Base-by-base conservation (phyloP, 2,329 filamentous ascomycete species). In the Trichoderma sp. region DNA sequence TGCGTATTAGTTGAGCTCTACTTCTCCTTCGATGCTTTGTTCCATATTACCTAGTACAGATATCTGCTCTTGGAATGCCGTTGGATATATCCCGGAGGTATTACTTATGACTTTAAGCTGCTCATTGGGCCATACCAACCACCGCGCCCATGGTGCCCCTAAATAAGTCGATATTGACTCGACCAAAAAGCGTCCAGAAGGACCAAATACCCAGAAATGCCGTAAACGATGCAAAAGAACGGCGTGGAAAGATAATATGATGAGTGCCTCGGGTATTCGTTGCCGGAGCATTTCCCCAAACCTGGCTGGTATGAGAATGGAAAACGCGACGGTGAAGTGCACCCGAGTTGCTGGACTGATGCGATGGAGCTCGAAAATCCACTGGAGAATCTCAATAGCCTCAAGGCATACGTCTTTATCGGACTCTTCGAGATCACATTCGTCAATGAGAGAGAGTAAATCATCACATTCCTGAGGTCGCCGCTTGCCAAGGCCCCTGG, bases 171-270 rank as follows among this genome's bases (percentile, higher is more conserved):
- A 55, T 26, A 71, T 68, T 20, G 70, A 67, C 30, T 55, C 26
- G 15, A 71, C 32, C 15, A 71, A 34, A 36, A 71, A 71, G n/a
- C 69, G 59, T 2, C 70, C 70, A 6, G 70, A 63, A n/a, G 43
- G 32, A 17, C 76, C 75, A 66, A 82, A 76, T 23, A 81, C 74
- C 82, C 82, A 83, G 20, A 76, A 77, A 1, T 76, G 68, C n/a
- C 77, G 75, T 20, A 74, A 76, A 20, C 75, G 74, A 73, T 85
- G 81, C 34, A 86, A 73, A 39, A 84, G 75, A 4, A 83, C 77
- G 3, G 82, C 83, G 74, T 84, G 85, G 73, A 84, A 82, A 4
- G 80, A 81, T 9, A 86, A 73, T 3, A 82, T 75, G 1, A 78
- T 77, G 28, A 83, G 69, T 1, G 83, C 84, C 73, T 85, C 84